Base-by-base conservation (phyloP, 2,329 filamentous ascomycete genomes). In the Orbilia blumenaviensis region DNA sequence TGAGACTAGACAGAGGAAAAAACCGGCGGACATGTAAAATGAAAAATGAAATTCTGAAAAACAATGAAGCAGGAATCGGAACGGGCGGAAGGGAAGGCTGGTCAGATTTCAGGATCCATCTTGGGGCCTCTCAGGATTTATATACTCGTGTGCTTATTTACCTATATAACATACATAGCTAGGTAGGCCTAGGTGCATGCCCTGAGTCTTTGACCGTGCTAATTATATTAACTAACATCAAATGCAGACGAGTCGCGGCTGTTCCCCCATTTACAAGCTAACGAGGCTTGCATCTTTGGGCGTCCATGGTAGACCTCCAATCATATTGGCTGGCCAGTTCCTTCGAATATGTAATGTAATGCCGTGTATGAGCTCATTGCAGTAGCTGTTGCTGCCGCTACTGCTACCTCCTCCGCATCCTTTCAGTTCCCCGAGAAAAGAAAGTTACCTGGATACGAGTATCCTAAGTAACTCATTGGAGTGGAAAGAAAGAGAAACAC, bases 71-170 rank as follows among this genome's bases (percentile, higher is more conserved):
- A 9, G 23, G 10, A 23, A 21, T 7, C 3, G 14, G 16, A 29
- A 54, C 12, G 32, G n/a, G 21, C 3, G 7, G 1, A 32, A 54
- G 16, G n/a, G n/a, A 27, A 14, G 54, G 34, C 34, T 41, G 34
- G 34, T 42, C 54, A 41, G 54, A 14, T 60, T 60, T 60, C 54
- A 34, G 48, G 29, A 54, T 54, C 52, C n/a, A n/a, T n/a, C n/a
- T n/a, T 25, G 52, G 50, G 41, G 7, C 36, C 4, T 21, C 21
- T 18, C 27, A 36, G 48, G 52, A 56, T 38, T 56, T 56, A 56
- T 56, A 56, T 56, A 56, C 29, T 54, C n/a, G 18, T 21, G n/a
- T n/a, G n/a, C n/a, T n/a, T n/a, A n/a, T n/a, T n/a, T n/a, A n/a
- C n/a, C n/a, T n/a, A n/a, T n/a, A n/a, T n/a, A n/a, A n/a, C n/a